Percentiles rank a stretch among this genome's conserved stretches.
These are phyloP conservation scores for Juncus inflexus DNA, from an alignment of 176 grass and related monocot genomes.

Conservation along the genomic window DNA sequence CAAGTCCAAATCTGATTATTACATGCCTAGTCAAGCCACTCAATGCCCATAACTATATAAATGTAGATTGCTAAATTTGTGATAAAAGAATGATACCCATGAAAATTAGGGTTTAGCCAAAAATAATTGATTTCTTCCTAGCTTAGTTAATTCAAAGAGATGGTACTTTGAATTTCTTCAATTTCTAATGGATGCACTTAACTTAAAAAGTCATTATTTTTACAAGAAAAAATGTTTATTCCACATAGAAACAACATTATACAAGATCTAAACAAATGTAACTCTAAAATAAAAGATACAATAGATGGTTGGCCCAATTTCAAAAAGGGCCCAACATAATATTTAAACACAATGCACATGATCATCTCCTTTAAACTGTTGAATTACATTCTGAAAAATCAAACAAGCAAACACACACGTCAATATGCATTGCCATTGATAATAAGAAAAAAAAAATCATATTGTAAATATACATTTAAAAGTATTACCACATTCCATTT, in stretches of 20 bases:
- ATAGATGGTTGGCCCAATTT: too few species aligned
- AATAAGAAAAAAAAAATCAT: constrained; percentile 3
- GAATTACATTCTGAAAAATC: neutral
- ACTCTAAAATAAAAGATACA: too few species aligned
- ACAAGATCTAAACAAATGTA: too few species aligned
- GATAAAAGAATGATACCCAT: neutral
- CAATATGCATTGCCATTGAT: constrained; percentile 1
- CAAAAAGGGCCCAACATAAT: too few species aligned
- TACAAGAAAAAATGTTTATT: neutral
- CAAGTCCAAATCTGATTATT: constrained; percentile 15
- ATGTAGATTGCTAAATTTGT: constrained; percentile 22
- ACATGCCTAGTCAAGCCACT: constrained; percentile 13
- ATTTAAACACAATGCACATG: neutral
- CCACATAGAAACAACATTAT: too few species aligned
- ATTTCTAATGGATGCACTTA: too few species aligned
- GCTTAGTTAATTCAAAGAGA: constrained; percentile 14
- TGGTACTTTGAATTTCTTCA: neutral
- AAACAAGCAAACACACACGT: neutral
- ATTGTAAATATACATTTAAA: too few species aligned
- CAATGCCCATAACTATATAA: constrained; percentile 23
- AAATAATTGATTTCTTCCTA: constrained; percentile 19
- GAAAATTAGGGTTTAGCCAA: constrained; percentile 8
- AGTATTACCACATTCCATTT: too few species aligned
- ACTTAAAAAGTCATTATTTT: neutral
- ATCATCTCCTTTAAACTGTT: neutral